Conservation (phyloP, 2,329 filamentous ascomycete genomes). For the Xylariaceae sp. region DNA sequence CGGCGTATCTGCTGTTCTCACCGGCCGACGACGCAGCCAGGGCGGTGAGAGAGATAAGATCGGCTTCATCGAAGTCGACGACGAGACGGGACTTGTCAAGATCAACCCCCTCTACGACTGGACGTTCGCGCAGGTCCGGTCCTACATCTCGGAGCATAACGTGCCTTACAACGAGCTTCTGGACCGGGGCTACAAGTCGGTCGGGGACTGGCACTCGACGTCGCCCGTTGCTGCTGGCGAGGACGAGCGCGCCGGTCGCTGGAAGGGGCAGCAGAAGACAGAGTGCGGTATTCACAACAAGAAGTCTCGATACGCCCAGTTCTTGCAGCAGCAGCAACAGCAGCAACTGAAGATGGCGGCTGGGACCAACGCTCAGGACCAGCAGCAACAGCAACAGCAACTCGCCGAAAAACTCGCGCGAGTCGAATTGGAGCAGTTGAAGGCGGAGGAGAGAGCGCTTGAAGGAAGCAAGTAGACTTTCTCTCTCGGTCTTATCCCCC, state of each 20-base stretch:
- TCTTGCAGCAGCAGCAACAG: slow-evolving; percentile 66
- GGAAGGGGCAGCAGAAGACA: slow-evolving; percentile 94
- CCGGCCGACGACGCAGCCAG: slow-evolving; percentile 85
- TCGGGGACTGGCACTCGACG: slow-evolving; percentile 98
- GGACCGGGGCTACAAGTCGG: slow-evolving; percentile 92
- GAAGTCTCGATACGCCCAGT: slow-evolving; percentile 86
- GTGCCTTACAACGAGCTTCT: slow-evolving; percentile 93
- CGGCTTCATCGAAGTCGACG: slow-evolving; percentile 85
- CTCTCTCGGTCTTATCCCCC: too few relatives aligned
- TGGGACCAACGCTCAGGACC: too few relatives aligned
- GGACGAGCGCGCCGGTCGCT: slow-evolving; percentile 91
- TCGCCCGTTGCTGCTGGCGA: slow-evolving; percentile 83
- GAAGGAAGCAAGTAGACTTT: too few relatives aligned
- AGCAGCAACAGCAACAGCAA: slow-evolving; percentile 15
- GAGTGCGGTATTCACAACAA: slow-evolving; percentile 99
- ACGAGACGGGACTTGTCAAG: slow-evolving; percentile 85
- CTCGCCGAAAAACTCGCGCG: not conserved
- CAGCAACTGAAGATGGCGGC: slow-evolving; percentile 41
- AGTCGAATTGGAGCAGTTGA: not conserved
- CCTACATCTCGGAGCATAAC: slow-evolving; percentile 77
- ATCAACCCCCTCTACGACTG: slow-evolving; percentile 96
- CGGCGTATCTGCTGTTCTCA: slow-evolving; percentile 83
- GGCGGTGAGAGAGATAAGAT: slow-evolving; percentile 87
- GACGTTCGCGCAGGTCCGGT: slow-evolving; percentile 83
- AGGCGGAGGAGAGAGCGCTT: too few relatives aligned